Conservation (phyloP, 176 grass and related monocot genomes). For the Carex myosuroides region DNA sequence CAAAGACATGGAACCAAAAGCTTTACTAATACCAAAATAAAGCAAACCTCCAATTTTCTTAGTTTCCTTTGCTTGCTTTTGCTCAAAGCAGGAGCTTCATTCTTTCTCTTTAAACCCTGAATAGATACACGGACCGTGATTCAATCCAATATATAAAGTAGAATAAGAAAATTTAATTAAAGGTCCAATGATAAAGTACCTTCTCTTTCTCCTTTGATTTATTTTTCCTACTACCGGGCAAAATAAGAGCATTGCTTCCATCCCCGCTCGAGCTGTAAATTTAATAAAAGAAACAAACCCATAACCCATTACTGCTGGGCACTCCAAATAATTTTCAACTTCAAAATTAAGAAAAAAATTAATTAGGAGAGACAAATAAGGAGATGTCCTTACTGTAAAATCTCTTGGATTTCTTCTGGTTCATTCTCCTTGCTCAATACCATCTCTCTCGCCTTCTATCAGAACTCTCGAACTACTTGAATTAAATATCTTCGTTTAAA, state of each 20-base stretch:
- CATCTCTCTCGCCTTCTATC: neutral
- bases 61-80: conserved; percentile 73
- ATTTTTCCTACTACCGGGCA: conserved; percentile 58
- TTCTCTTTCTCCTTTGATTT: conserved; percentile 46
- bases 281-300: neutral
- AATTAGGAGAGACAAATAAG: neutral
- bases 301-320: neutral
- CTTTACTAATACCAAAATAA: neutral
- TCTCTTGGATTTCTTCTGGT: neutral
- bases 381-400: neutral
- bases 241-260: conserved; percentile 56
- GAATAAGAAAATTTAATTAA: neutral
- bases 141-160: neutral
- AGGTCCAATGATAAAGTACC: conserved; percentile 26
- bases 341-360: neutral
- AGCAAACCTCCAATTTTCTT: conserved; percentile 57
- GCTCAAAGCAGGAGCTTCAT: conserved; percentile 54
- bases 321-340: neutral
- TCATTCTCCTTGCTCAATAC: neutral
- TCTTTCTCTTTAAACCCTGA: conserved; percentile 22
- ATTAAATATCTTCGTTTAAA: neutral
- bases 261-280: conserved; percentile 35
- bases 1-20: neutral
- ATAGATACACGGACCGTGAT: neutral
- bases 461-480: neutral